Evolutionary conservation across 2,329 filamentous ascomycete genomes (phyloP).

Genomic region (Cadophora gregata): DNA sequence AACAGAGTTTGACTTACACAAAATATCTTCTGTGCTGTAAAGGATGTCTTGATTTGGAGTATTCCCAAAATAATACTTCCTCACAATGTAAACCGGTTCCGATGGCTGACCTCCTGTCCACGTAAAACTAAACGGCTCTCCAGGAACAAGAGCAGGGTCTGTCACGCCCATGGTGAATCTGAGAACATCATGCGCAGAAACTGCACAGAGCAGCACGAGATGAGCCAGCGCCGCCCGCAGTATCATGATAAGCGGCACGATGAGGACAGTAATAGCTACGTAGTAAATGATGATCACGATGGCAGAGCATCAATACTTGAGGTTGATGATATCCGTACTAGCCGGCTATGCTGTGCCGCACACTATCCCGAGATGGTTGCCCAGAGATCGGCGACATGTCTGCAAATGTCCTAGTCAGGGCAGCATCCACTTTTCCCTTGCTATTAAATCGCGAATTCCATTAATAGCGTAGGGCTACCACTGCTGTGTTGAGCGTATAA

Average conservation of each 20-base stretch:
- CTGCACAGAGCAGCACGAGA: background rate
- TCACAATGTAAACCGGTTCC: conserved; percentile 26
- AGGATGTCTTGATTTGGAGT: conserved; percentile 24
- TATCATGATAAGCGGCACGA: background rate
- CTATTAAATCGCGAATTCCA: no score
- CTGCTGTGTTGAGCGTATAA: no score
- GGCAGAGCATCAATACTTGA: background rate
- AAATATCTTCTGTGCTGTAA: conserved; percentile 22
- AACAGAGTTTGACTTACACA: conserved; percentile 22
- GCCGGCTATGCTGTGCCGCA: background rate
- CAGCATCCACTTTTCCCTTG: no score
- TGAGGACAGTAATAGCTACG: no score
- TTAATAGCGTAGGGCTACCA: no score
- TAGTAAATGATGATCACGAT: background rate
- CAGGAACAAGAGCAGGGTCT: conserved; percentile 24
- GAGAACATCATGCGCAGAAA: background rate
- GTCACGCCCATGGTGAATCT: conserved; percentile 23
- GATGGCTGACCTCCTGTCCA: conserved; percentile 28
- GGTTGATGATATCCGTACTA: background rate
- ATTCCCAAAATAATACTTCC: conserved; percentile 24
- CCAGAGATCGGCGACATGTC: background rate
- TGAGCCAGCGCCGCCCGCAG: background rate
- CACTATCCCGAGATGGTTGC: background rate
- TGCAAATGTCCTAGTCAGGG: background rate
- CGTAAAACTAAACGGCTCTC: conserved; percentile 26